Conservation (phyloP, 2,329 filamentous ascomycete species). For the Ambrosiella xylebori region DNA sequence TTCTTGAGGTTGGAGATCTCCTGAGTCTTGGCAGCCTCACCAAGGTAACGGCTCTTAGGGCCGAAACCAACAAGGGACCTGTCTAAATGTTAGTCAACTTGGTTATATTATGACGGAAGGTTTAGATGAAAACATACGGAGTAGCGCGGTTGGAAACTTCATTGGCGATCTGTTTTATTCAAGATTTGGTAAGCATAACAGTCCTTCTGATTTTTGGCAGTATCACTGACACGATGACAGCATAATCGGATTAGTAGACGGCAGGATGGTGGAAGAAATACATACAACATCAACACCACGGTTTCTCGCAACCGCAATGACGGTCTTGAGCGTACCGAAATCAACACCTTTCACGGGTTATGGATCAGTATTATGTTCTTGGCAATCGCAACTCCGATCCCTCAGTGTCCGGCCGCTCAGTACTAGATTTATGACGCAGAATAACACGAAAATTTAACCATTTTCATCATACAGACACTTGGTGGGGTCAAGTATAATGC, state of each 20-base stretch:
- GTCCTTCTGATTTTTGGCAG: neutral
- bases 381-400: neutral
- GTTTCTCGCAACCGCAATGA: conserved; percentile 93
- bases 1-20: conserved; percentile 99
- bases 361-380: neutral
- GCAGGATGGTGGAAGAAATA: conserved; percentile 20
- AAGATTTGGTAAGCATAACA: neutral
- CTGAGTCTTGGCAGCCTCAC: conserved; percentile 92
- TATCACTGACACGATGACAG: neutral
- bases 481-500: neutral
- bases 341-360: conserved; percentile 48
- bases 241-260: neutral
- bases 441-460: neutral
- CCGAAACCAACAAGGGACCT: conserved; percentile 92
- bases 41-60: conserved; percentile 82
- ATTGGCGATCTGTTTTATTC: conserved; percentile 63
- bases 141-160: conserved; percentile 97
- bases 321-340: conserved; percentile 91
- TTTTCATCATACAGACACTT: neutral
- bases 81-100: conserved; percentile 11
- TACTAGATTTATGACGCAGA: neutral
- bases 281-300: conserved; percentile 96
- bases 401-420: neutral
- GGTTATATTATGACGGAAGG: neutral
- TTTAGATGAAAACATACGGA: conserved; percentile 51